A percentile compares a stretch with the other conserved stretches of the same genome.
Evolutionary conservation across 179 eudicot species (phyloP).

Genomic region (Silene coronaria): DNA sequence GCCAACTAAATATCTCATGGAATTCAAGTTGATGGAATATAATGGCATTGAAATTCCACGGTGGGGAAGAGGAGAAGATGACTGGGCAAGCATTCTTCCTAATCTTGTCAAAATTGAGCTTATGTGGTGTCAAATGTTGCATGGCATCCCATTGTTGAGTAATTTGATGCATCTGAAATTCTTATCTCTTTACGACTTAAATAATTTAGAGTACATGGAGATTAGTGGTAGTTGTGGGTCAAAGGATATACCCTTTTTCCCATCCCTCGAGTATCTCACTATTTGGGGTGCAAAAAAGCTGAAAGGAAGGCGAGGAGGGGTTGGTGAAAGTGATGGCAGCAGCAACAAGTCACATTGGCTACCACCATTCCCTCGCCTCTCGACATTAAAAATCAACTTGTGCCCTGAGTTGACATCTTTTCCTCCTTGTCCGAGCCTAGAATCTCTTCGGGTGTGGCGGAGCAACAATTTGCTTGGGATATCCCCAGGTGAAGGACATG

Average conservation of each 20-base stretch:
- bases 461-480: not conserved
- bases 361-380: constrained; percentile 10
- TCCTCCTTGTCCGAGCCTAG: constrained; percentile 5
- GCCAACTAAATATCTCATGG: not conserved
- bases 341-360: too few species aligned
- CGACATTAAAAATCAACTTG: not conserved
- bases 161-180: constrained; percentile 1
- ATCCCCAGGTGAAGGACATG: not conserved
- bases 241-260: not conserved
- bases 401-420: not conserved
- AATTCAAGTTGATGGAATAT: not conserved
- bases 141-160: too few species aligned
- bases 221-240: too few species aligned
- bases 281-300: not conserved
- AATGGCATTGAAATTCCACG: not conserved
- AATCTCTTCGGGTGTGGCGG: not conserved
- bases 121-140: too few species aligned
- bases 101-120: too few species aligned
- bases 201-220: constrained; percentile 16
- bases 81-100: not conserved
- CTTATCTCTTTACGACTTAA: not conserved
- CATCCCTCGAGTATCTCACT: constrained; percentile 4
- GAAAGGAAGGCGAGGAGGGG: not conserved
- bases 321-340: not conserved
- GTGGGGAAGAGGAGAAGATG: constrained; percentile 10